Evolutionary conservation across 1,139 yeast genomes (phyloP), one percentile per base, ranked within the genome.

Genomic region (Saccharomyces pastorianus): DNA sequence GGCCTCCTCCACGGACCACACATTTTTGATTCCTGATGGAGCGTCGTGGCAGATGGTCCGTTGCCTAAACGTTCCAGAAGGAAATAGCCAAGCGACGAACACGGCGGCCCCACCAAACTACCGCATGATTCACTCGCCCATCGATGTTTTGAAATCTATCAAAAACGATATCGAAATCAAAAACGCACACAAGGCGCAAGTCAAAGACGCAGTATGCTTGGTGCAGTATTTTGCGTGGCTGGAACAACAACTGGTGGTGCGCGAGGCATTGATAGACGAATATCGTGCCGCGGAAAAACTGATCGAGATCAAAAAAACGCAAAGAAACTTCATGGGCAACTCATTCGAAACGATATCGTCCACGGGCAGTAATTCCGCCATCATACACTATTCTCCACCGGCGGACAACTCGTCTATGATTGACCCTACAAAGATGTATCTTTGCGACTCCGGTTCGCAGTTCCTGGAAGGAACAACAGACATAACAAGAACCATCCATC

Each of bases 401-500:
- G 67, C 64, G 49, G 85, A 79, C 31, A 74, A 79, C 32, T 83
- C 88, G 56, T 73, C 87, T 3, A 76, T 82, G 62, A 85, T 95
- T 55, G 84, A 88, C 62, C 90, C 91, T 17, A 73, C 80, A 50
- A 85, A 88, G 65, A 80, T 90, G 28, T 93, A 91, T 68, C 76
- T 95, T 57, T 82, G 89, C 66, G 99, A 95, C 70, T 84, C 96
- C 2, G 99, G 99, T 6, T 85, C 96, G 2, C 99, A 95, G 68
- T 95, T 86, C 67, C 73, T 84, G 51, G 97, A 91, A 59, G 99
- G 99, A 38, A 93, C 99, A 1, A 93, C 99, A 0, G 99, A 93
- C 71, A 88, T 93, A 14, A 93, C 99, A 2, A 83, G 99, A 71
- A 93, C 99, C 0, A 68, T 88, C 47, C 98, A 93, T 70, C 85